Conservation (phyloP, 495 filamentous ascomycete species). For the Hypoxylon fuscum region DNA sequence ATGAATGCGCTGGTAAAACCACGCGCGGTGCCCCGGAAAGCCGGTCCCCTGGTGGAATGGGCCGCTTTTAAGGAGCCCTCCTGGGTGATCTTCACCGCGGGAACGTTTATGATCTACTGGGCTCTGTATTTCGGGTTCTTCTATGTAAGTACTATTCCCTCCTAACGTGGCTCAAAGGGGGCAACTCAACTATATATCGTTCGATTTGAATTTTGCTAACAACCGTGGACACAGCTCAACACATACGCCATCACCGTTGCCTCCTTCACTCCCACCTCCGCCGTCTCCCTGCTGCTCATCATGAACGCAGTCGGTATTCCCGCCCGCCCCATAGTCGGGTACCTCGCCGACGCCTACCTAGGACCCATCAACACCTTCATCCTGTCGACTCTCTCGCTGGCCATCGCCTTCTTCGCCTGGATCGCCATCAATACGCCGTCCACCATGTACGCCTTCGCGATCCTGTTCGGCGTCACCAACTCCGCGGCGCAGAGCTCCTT, state of each 20-base stretch:
- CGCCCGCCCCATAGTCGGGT: conserved; percentile 48
- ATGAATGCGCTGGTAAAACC: conserved; percentile 48
- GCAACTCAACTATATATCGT: neutral
- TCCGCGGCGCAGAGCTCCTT: conserved; percentile 52
- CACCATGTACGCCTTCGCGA: conserved; percentile 54
- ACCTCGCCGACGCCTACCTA: conserved; percentile 48
- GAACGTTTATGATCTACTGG: conserved; percentile 53
- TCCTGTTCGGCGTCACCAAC: conserved; percentile 52
- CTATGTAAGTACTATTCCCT: conserved; percentile 49
- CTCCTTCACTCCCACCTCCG: conserved; percentile 49
- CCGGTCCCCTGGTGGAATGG: conserved; percentile 54
- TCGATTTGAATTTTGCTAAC: conserved; percentile 1
- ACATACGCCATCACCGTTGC: conserved; percentile 52
- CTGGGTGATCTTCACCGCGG: conserved; percentile 50
- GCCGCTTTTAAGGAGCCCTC: conserved; percentile 52
- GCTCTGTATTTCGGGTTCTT: conserved; percentile 57
- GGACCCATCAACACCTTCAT: conserved; percentile 54
- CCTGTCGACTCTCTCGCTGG: conserved; percentile 43
- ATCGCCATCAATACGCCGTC: conserved; percentile 45
- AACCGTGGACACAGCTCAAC: conserved; percentile 28
- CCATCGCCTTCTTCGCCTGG: conserved; percentile 50
- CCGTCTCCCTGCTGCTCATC: conserved; percentile 54
- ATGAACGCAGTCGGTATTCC: conserved; percentile 53
- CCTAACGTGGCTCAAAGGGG: neutral
- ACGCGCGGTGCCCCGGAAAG: conserved; percentile 41